Percentiles rank a stretch among this genome's conserved stretches.
phyloP scores from a whole-genome alignment of 371 early-diverging fungal species.

The Mucor indicus region DNA sequence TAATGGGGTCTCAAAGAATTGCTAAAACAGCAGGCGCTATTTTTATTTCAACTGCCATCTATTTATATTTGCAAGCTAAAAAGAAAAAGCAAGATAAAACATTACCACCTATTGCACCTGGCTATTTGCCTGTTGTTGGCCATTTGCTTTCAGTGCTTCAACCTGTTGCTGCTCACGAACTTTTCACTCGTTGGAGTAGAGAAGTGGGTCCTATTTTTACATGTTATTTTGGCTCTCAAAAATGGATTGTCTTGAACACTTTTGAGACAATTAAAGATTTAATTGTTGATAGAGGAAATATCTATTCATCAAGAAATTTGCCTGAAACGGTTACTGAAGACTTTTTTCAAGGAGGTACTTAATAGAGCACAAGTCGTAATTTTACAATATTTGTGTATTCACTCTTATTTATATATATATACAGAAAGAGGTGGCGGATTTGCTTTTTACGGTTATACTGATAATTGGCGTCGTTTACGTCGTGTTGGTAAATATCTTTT shows the following conservation, averaged over 20 bases:
- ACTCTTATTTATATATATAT: not conserved
- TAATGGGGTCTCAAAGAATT: not conserved
- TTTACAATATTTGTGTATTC: not conserved
- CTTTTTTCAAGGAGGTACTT: slow-evolving; percentile 38
- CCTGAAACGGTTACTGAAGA: slow-evolving; percentile 33
- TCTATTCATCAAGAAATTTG: slow-evolving; percentile 46
- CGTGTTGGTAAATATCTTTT: slow-evolving; percentile 31
- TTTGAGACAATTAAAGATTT: slow-evolving; percentile 31
- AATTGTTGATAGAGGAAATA: slow-evolving; percentile 32
- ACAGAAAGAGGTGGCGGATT: slow-evolving; percentile 46
- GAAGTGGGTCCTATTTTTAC: slow-evolving; percentile 39
- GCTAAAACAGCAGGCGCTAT: not conserved
- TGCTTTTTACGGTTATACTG: slow-evolving; percentile 46
- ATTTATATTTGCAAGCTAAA: not conserved
- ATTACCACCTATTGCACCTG: slow-evolving; percentile 38
- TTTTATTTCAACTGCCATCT: not conserved
- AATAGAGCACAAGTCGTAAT: not conserved
- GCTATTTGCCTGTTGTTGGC: slow-evolving; percentile 37
- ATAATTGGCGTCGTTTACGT: slow-evolving; percentile 37
- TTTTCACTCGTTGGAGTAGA: slow-evolving; percentile 37
- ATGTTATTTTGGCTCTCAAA: slow-evolving; percentile 33
- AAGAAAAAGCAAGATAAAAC: not conserved
- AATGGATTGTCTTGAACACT: slow-evolving; percentile 44
- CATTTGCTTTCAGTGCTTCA: slow-evolving; percentile 27
- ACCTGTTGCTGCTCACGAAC: slow-evolving; percentile 25